These are phyloP conservation scores for Euphorbia schlechtendalii DNA, from an alignment of 441 rosid genomes.

Conservation along the genomic window DNA sequence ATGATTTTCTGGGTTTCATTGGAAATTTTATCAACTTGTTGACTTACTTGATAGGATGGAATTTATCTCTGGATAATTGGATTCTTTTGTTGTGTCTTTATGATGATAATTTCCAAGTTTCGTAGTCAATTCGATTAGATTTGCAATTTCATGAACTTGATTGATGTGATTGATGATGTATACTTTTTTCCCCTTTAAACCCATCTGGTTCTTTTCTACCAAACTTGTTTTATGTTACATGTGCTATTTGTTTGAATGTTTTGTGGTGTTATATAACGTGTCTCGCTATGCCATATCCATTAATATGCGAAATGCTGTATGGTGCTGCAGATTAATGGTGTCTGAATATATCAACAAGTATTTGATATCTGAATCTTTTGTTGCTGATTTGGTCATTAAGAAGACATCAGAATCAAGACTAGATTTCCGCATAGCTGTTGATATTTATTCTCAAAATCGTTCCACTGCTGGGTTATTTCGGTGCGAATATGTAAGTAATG, in stretches of 20 bases:
- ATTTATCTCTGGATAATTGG: no score
- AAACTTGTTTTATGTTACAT: constrained; percentile 3
- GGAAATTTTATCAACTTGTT: constrained; percentile 1
- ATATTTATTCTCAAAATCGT: constrained; percentile 39
- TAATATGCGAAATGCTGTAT: neutral
- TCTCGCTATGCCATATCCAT: neutral
- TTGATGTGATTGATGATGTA: neutral
- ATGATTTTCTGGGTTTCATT: neutral
- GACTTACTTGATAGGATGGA: neutral
- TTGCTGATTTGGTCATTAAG: constrained; percentile 36
- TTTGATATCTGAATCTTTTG: constrained; percentile 52
- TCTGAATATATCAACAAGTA: constrained; percentile 44
- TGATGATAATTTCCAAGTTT: neutral
- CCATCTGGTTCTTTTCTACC: neutral
- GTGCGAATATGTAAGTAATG: constrained; percentile 89
- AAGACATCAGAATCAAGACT: constrained; percentile 30
- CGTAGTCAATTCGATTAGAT: neutral
- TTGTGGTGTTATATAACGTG: neutral
- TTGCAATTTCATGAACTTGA: neutral
- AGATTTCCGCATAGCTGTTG: constrained; percentile 29
- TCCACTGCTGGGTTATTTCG: constrained; percentile 54
- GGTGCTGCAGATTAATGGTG: constrained; percentile 74
- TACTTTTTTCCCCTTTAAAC: neutral
- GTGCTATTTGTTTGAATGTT: neutral
- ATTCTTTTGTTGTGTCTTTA: neutral